Base-by-base conservation (phyloP, 2,329 filamentous ascomycete genomes). In the Pseudogymnoascus sp. region DNA sequence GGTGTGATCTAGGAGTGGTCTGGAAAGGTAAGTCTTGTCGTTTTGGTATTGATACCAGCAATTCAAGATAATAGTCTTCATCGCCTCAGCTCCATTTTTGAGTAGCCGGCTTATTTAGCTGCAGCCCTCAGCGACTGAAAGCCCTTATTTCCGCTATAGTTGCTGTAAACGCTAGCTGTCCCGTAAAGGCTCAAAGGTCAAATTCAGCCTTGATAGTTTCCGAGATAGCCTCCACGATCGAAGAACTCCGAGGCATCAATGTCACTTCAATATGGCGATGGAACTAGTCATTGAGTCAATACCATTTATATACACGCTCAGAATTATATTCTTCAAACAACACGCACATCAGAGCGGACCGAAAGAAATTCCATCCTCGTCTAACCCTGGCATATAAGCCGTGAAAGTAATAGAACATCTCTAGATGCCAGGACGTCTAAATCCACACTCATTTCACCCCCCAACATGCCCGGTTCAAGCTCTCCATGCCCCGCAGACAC, bases 351-450 rank as follows among this genome's bases (percentile, higher is more conserved):
- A 57, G n/a, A 57, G 23, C 14, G 23, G n/a, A 34, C n/a, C 6
- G 28, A 57, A 16, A 34, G 14, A 31, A 54, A 54, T 34, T 34
- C 51, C 51, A 57, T 57, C 48, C 48, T 54, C 31, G 48, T 31
- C 48, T 54, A 54, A 54, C 25, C 25, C 23, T 31, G 48, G n/a
- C 14, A 31, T 31, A 31, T 31, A 54, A 16, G 23, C 45, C 23
- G 48, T 31, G 23, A 54, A 34, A 57, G 28, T 57, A 57, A 57
- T 57, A 57, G 51, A 57, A 57, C 51, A 57, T 57, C 25, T 57
- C 51, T 57, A 57, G 51, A 57, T 57, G 51, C 51, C 51, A 19
- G 48, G 51, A 57, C n/a, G 51, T 57, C 51, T 57, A 34, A 34
- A 57, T 57, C 51, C 51, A 28, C 14, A 57, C 13, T 19, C 51